Conservation (phyloP, 2,329 filamentous ascomycete species). For the Fusarium sp. region DNA sequence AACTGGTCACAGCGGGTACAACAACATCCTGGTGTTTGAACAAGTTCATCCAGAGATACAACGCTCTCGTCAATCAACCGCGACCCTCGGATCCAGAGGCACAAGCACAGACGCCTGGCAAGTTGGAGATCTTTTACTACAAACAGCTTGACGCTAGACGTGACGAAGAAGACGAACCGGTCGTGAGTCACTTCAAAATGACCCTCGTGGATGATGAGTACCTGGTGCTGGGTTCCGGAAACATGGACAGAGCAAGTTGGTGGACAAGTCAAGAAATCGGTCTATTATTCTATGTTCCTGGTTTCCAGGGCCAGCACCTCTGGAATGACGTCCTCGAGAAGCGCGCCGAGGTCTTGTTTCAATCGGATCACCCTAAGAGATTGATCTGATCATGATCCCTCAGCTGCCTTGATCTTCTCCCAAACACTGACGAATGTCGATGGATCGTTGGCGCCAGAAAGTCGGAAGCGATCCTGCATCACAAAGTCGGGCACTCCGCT, state of each 20-base stretch:
- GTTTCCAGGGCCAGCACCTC: conserved; percentile 51
- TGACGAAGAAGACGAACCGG: conserved; percentile 65
- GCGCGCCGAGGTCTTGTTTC: conserved; percentile 52
- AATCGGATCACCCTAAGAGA: conserved; percentile 37
- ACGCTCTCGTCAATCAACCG: conserved; percentile 43
- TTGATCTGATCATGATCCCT: conserved; percentile 25
- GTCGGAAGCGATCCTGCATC: conserved; percentile 73
- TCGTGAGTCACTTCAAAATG: conserved; percentile 82
- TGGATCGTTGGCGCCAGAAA: conserved; percentile 77
- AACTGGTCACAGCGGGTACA: conserved; percentile 82
- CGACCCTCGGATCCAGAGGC: conserved; percentile 55
- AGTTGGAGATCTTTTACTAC: conserved; percentile 71
- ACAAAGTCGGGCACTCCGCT: conserved; percentile 79
- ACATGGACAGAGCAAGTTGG: conserved; percentile 88
- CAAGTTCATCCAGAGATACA: conserved; percentile 68
- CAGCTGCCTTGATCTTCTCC: conserved; percentile 62
- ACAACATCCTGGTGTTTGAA: conserved; percentile 75
- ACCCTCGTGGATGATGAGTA: conserved; percentile 77
- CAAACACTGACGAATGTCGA: conserved; percentile 74
- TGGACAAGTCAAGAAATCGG: conserved; percentile 88
- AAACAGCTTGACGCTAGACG: conserved; percentile 52
- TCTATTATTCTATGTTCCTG: conserved; percentile 65
- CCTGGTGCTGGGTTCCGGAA: conserved; percentile 80
- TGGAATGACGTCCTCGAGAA: conserved; percentile 56
- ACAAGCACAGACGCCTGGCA: conserved; percentile 57